Conservation (phyloP, 1,139 yeast species). For the Taphrina flavorubra region DNA sequence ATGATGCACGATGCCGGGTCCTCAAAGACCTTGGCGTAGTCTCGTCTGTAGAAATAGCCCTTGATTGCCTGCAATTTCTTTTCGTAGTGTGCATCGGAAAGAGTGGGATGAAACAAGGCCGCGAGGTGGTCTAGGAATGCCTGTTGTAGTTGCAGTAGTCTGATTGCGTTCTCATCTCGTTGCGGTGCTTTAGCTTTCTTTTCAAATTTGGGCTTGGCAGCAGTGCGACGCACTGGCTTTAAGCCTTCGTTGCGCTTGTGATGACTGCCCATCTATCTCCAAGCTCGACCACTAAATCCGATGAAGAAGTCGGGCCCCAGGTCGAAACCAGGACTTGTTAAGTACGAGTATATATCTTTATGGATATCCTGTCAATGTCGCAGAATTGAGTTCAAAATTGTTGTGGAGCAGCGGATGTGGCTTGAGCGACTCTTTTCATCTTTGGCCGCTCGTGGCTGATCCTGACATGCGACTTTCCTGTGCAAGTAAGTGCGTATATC, state of each 20-base stretch:
- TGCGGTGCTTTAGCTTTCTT: conserved; percentile 7
- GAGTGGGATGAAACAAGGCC: background rate
- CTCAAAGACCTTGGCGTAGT: conserved; percentile 25
- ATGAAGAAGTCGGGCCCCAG: too few relatives aligned
- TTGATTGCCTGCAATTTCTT: conserved; percentile 29
- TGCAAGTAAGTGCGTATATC: too few relatives aligned
- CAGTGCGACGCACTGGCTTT: conserved; percentile 33
- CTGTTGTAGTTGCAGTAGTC: conserved; percentile 16
- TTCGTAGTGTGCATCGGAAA: conserved; percentile 12
- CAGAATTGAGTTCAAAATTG: background rate
- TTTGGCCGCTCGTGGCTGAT: conserved; percentile 6
- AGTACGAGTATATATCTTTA: too few relatives aligned
- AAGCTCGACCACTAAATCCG: too few relatives aligned
- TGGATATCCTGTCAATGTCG: background rate
- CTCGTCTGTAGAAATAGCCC: conserved; percentile 26
- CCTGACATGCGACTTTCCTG: too few relatives aligned
- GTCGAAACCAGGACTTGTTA: too few relatives aligned
- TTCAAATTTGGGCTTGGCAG: conserved; percentile 35
- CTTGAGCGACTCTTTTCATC: conserved; percentile 11
- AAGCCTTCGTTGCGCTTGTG: conserved; percentile 37
- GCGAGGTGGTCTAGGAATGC: conserved; percentile 23
- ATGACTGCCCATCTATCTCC: conserved; percentile 23
- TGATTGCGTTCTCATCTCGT: conserved; percentile 3
- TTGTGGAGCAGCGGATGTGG: conserved; percentile 12
- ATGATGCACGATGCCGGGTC: conserved; percentile 22